Conservation (phyloP, 257 asterid genomes). For the Nyctanthes arbortristis region DNA sequence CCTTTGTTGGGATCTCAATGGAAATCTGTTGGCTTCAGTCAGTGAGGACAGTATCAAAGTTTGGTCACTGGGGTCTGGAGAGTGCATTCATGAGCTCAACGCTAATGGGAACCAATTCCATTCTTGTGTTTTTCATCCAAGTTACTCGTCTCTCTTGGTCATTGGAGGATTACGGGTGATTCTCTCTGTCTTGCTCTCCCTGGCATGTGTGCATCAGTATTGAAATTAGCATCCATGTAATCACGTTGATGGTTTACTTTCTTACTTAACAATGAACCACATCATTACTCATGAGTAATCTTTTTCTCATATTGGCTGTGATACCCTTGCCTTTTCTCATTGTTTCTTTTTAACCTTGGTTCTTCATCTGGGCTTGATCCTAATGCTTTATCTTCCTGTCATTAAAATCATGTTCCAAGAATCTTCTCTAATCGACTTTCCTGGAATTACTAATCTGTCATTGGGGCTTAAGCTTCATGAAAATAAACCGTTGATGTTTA, state of each 20-base stretch:
- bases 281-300: background rate
- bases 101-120: constrained; percentile 77
- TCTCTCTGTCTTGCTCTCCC: background rate
- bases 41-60: constrained; percentile 90
- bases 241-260: background rate
- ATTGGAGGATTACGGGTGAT: constrained; percentile 82
- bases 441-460: background rate
- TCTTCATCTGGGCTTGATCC: background rate
- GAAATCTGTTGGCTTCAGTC: constrained; percentile 86
- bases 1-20: constrained; percentile 90
- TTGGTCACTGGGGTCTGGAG: constrained; percentile 86
- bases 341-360: background rate
- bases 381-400: background rate
- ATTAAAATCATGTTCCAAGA: background rate
- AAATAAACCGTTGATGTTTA: background rate
- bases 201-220: background rate
- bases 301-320: too few species aligned
- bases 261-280: background rate
- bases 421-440: background rate
- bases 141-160: constrained; percentile 81
- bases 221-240: background rate
- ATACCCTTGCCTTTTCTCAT: too few species aligned
- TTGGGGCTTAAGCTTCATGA: background rate
- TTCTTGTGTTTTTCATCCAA: constrained; percentile 95
- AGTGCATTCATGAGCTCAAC: constrained; percentile 81